Evolutionary conservation across 345 rosid species (phyloP).

Genomic region (Camelina neglecta): DNA sequence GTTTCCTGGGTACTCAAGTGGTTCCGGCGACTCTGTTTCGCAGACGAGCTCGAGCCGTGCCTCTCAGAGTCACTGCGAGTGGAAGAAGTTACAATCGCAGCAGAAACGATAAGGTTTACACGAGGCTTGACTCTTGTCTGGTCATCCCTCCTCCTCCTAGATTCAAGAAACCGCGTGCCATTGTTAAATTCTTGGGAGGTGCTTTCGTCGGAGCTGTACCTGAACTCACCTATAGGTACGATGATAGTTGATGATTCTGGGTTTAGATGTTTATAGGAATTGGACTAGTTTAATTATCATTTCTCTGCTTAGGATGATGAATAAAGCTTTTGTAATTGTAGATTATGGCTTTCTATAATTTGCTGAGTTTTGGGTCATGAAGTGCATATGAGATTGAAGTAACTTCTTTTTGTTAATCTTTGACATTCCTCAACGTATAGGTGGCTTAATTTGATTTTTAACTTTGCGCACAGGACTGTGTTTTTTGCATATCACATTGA

Average conservation of each 20-base stretch:
- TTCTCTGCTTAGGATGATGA: neutral
- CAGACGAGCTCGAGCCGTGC: slow-evolving; percentile 19
- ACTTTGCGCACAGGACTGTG: no score
- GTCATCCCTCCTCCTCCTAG: slow-evolving; percentile 69
- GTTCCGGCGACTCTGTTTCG: slow-evolving; percentile 24
- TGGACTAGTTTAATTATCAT: neutral
- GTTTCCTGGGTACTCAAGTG: slow-evolving; percentile 33
- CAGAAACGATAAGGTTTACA: slow-evolving; percentile 49
- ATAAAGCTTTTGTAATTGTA: neutral
- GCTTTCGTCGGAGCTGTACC: slow-evolving; percentile 95
- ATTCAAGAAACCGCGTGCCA: slow-evolving; percentile 64
- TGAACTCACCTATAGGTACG: slow-evolving; percentile 84
- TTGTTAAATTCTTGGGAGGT: slow-evolving; percentile 86
- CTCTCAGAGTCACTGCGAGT: slow-evolving; percentile 35
- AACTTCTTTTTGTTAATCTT: no score
- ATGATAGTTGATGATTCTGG: neutral
- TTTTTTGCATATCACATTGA: no score
- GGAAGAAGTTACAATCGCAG: slow-evolving; percentile 22
- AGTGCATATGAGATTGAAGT: neutral
- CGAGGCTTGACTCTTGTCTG: slow-evolving; percentile 64
- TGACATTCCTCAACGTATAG: no score
- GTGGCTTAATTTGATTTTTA: no score
- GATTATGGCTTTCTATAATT: neutral
- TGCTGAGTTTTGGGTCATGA: neutral
- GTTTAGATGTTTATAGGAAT: neutral